These are phyloP conservation scores for Metarhizium guizhouense DNA, from an alignment of 2,329 filamentous ascomycete species.

Conservation along the genomic window DNA sequence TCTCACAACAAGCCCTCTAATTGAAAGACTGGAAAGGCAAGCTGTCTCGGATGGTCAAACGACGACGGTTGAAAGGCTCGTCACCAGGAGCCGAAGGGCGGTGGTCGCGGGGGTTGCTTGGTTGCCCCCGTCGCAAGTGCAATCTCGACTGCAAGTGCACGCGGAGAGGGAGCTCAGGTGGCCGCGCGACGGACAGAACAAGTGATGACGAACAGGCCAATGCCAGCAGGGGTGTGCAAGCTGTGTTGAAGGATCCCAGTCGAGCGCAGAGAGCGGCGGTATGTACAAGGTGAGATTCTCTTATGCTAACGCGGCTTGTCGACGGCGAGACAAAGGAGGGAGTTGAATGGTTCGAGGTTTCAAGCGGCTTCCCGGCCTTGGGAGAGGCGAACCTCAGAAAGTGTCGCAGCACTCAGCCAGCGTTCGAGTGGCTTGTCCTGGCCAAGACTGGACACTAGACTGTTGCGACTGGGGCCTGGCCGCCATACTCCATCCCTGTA, in stretches of 20 bases:
- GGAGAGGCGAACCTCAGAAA: not conserved
- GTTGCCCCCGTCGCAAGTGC: slow-evolving; percentile 2
- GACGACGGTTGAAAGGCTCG: not conserved
- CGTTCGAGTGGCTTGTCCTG: no score
- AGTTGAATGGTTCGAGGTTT: not conserved
- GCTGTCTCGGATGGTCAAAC: not conserved
- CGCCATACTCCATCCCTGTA: no score
- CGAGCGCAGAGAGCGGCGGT: not conserved
- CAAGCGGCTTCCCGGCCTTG: not conserved
- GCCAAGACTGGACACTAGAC: no score
- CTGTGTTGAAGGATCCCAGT: not conserved
- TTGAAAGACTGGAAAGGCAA: not conserved
- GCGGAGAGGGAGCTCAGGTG: not conserved
- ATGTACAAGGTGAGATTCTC: not conserved
- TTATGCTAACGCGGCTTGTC: not conserved
- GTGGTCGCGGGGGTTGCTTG: not conserved
- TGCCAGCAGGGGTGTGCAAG: not conserved
- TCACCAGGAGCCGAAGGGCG: not conserved
- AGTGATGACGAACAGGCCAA: not conserved
- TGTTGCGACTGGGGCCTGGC: no score
- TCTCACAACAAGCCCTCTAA: not conserved
- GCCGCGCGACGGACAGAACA: not conserved
- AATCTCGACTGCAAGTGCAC: not conserved
- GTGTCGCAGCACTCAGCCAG: no score
- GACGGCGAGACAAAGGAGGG: not conserved